Base-by-base conservation (phyloP, 441 rosid species). In the Syzygium syzygioides region DNA sequence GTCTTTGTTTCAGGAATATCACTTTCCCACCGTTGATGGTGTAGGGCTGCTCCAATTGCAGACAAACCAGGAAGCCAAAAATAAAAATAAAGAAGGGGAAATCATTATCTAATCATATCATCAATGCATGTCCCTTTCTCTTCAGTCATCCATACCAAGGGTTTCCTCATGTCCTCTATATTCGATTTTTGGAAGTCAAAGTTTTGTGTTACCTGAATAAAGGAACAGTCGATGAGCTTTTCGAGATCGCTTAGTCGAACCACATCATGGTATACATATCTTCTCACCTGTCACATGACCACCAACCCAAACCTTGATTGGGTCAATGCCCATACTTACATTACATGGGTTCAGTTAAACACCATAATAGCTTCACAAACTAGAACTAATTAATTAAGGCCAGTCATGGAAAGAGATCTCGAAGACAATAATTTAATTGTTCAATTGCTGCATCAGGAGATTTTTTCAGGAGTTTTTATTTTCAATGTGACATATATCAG, bases 11-110 rank as follows among this genome's bases (percentile, higher is more conserved):
- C 64, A 85, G 87, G 14, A 85, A 85, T 85, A 85, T 85, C 87
- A 85, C 87, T 59, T 85, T 85, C 87, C 64, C 87, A 56, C 87
- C 68, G 48, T 85, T 85, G 87, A 85, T 85, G 64, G 87, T 85
- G 66, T 85, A 85, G 48, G 87, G 87, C 87, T 85, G 87, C 25
- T 76, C 83, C 83, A 76, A 45, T 41, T 76, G 83, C 52, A 76
- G 53, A 76, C 83, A 76, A 41, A 76, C 83, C 83, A 76, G 83
- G 83, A 76, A 76, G 25, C n/a, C 6, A 45, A 41, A 23, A 23
- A 76, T 76, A 12, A 76, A 76, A 41, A 41, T 6, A 26, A 13
- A 20, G 48, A 68, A 37, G 50, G 41, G 25, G 52, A 71, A 23
- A 13, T 41, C 53, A 76, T 41, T 76, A 23, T 76, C 30, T 41